phyloP scores from a whole-genome alignment of 2,329 filamentous ascomycete genomes.

The Sodiomyces alkalinus region DNA sequence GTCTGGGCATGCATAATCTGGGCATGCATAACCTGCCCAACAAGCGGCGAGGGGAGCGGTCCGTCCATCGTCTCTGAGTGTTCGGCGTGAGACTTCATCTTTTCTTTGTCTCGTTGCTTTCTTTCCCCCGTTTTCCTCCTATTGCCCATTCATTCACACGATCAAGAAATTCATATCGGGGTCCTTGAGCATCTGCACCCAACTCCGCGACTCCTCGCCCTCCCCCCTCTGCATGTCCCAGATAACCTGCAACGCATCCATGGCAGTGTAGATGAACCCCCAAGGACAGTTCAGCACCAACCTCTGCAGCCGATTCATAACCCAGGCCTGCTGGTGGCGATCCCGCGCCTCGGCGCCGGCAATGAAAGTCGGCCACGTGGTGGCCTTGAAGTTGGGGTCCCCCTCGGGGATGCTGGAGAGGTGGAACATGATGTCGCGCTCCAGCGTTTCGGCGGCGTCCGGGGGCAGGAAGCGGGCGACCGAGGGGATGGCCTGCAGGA shows the following conservation, averaged over 20 bases:
- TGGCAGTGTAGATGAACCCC: conserved; percentile 31
- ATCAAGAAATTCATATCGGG: conserved; percentile 27
- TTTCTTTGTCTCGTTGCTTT: too few species aligned
- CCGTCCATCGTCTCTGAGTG: too few species aligned
- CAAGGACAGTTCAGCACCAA: conserved; percentile 27
- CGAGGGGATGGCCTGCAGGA: conserved; percentile 21
- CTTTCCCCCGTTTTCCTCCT: too few species aligned
- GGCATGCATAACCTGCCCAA: too few species aligned
- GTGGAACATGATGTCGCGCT: conserved; percentile 28
- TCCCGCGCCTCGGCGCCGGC: conserved; percentile 35
- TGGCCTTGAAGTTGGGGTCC: conserved; percentile 39
- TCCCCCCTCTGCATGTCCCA: conserved; percentile 23
- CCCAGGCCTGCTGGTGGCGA: conserved; percentile 27
- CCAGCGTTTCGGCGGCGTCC: conserved; percentile 18
- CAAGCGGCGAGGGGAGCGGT: too few species aligned
- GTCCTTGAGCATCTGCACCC: conserved; percentile 28
- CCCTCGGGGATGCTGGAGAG: conserved; percentile 30
- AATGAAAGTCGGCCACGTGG: conserved; percentile 41
- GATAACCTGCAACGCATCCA: conserved; percentile 26
- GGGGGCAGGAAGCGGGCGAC: conserved; percentile 14
- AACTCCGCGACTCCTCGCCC: conserved; percentile 15
- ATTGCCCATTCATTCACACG: conserved; percentile 19
- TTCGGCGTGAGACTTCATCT: too few species aligned
- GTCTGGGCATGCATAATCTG: too few species aligned
- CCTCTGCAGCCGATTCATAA: conserved; percentile 26